phyloP scores from a whole-genome alignment of 2,329 filamentous ascomycete genomes.

The Botrytis galanthina region DNA sequence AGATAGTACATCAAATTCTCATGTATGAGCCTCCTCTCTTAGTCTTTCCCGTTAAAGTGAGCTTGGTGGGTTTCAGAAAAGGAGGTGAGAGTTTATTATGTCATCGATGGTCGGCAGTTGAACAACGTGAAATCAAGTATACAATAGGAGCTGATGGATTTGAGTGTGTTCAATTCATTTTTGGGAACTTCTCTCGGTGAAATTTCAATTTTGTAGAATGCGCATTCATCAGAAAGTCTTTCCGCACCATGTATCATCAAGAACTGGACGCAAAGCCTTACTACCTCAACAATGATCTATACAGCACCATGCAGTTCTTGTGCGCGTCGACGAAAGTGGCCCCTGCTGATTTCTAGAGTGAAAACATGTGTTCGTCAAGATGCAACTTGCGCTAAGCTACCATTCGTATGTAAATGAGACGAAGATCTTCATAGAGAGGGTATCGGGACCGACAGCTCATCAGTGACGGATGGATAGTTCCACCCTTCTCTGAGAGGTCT shows the following conservation, averaged over 20 bases:
- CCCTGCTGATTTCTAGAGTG: neutral
- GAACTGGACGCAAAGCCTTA: neutral
- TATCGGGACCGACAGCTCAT: too few species aligned
- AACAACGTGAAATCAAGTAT: neutral
- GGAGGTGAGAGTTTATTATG: too few species aligned
- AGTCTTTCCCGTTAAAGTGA: neutral
- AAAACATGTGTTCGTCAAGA: neutral
- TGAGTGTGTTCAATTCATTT: neutral
- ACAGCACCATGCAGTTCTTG: neutral
- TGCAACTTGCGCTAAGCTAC: neutral
- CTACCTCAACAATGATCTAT: neutral
- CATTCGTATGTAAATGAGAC: neutral
- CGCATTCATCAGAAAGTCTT: neutral
- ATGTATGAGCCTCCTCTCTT: neutral
- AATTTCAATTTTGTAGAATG: neutral
- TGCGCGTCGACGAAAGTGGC: neutral
- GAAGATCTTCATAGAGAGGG: too few species aligned
- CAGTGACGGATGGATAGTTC: neutral
- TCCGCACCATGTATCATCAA: neutral
- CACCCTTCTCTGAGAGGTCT: neutral
- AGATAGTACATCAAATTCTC: neutral
- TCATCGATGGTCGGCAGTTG: neutral
- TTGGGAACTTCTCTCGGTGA: neutral
- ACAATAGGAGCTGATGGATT: neutral
- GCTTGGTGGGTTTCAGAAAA: neutral